Conservation (phyloP, 305 asterid species). For the Solanum aculeatissimum region DNA sequence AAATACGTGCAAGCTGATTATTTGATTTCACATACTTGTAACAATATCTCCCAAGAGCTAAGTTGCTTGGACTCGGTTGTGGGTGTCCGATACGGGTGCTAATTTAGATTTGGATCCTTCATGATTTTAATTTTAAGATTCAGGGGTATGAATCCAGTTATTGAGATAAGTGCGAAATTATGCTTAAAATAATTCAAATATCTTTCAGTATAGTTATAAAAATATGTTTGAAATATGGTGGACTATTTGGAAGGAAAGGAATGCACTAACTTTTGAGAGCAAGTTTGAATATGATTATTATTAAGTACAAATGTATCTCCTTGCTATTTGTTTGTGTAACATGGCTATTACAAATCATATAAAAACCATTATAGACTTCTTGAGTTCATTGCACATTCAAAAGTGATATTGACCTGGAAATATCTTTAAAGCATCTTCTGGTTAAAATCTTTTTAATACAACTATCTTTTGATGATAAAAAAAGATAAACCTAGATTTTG, state of each 20-base stretch:
- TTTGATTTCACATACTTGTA: not conserved
- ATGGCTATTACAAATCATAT: not conserved
- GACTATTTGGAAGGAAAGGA: not conserved
- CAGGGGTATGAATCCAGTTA: not conserved
- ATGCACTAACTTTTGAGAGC: not conserved
- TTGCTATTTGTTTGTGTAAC: not conserved
- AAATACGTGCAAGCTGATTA: not conserved
- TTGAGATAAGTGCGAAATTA: not conserved
- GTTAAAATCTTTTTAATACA: not conserved
- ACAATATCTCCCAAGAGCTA: not conserved
- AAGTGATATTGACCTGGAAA: not conserved
- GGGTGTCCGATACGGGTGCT: not conserved
- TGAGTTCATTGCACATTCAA: not conserved
- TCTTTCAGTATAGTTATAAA: not conserved
- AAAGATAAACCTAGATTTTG: not conserved
- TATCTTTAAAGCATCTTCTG: not conserved
- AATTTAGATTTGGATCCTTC: not conserved
- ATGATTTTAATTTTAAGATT: not conserved
- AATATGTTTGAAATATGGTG: not conserved
- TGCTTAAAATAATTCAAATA: not conserved
- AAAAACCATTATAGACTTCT: not conserved
- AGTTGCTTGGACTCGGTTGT: not conserved
- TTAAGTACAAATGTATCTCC: not conserved
- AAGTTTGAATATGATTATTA: not conserved
- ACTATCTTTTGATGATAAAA: not conserved